Evolutionary conservation across 2,329 filamentous ascomycete species (phyloP).

Genomic region (Diaporthe velutina): DNA sequence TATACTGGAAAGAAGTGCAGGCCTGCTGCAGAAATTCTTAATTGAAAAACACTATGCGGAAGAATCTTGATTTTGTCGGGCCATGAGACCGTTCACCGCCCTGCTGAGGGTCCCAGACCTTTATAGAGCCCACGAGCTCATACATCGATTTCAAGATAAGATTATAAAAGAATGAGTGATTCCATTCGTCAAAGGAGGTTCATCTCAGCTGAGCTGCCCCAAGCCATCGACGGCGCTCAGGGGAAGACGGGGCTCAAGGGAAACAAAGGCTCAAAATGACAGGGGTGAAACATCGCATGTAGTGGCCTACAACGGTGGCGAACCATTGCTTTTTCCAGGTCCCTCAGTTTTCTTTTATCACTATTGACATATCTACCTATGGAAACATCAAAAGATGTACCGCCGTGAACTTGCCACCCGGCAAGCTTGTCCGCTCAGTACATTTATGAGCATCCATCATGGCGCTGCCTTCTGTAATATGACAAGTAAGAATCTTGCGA

Average conservation of each 20-base stretch:
- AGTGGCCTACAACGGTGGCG: neutral
- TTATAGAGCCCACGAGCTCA: neutral
- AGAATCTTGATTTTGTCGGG: neutral
- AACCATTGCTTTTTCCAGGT: neutral
- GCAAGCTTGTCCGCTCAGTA: neutral
- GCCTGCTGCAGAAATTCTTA: neutral
- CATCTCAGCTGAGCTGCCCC: neutral
- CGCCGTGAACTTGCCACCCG: neutral
- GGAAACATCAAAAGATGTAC: no score
- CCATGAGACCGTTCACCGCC: neutral
- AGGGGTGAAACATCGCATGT: neutral
- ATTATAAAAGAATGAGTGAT: no score
- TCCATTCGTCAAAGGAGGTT: neutral
- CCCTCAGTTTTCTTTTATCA: neutral
- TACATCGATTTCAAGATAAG: neutral
- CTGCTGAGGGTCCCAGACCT: no score
- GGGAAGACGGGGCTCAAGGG: neutral
- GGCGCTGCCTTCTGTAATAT: neutral
- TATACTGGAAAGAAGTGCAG: neutral
- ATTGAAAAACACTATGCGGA: neutral
- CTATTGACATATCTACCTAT: neutral
- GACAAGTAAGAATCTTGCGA: neutral
- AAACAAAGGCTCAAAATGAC: neutral
- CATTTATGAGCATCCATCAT: neutral
- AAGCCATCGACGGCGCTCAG: neutral